Evolutionary conservation across 768 basidiomycete species (phyloP).

Genomic region (Mycena sanguinolenta): DNA sequence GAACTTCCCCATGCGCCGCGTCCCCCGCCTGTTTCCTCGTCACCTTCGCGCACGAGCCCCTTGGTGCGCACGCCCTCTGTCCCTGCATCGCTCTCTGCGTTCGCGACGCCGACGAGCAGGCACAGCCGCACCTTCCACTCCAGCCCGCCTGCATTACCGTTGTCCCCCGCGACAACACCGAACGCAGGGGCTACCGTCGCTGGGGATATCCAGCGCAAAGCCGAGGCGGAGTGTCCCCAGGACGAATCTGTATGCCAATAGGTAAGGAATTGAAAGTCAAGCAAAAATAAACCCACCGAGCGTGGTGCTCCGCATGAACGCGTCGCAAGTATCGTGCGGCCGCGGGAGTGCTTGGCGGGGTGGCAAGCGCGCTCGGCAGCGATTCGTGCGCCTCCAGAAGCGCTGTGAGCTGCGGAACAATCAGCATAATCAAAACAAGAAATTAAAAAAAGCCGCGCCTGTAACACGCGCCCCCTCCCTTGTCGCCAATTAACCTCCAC

Average conservation of each 20-base stretch:
- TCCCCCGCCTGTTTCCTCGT: conserved; percentile 17
- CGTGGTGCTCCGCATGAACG: conserved; percentile 88
- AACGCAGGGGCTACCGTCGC: conserved; percentile 93
- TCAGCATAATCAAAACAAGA: neutral
- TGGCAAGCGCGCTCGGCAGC: conserved; percentile 72
- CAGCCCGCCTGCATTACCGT: conserved; percentile 72
- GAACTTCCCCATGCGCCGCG: conserved; percentile 80
- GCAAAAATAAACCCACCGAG: conserved; percentile 51
- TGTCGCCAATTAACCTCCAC: conserved; percentile 85
- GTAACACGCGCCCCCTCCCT: conserved; percentile 83
- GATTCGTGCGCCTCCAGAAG: conserved; percentile 91
- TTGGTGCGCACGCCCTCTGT: conserved; percentile 67
- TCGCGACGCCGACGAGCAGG: conserved; percentile 83
- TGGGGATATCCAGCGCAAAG: conserved; percentile 93
- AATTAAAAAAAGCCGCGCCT: conserved; percentile 61
- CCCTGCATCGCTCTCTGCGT: conserved; percentile 57
- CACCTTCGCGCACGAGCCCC: conserved; percentile 68
- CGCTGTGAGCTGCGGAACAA: conserved; percentile 78
- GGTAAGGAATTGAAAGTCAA: neutral
- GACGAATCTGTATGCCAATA: conserved; percentile 56
- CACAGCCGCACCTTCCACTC: conserved; percentile 92
- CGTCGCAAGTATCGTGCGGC: conserved; percentile 69
- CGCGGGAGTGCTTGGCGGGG: conserved; percentile 49
- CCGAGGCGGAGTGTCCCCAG: conserved; percentile 80
- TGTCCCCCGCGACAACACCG: conserved; percentile 66